Evolutionary conservation across 2,329 filamentous ascomycete species (phyloP).

Genomic region (Pseudogymnoascus sp.): DNA sequence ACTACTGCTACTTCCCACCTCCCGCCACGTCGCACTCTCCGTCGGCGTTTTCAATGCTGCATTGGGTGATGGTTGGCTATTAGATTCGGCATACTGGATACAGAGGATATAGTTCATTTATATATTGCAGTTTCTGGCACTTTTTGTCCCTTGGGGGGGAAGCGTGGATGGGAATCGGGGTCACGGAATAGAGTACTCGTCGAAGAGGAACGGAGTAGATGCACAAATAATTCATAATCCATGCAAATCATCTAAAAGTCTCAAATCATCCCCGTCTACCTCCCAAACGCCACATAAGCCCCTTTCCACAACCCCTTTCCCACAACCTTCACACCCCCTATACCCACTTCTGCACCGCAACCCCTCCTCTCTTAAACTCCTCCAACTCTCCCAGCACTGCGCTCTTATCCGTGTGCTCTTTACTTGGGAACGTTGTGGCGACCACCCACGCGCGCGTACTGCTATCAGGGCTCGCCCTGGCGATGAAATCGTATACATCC

Average conservation of each 20-base stretch:
- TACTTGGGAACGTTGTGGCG: slow-evolving; percentile 76
- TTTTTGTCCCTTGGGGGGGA: no score
- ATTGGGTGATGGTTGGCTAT: background rate
- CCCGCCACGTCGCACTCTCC: no score
- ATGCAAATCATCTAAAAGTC: background rate
- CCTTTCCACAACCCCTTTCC: background rate
- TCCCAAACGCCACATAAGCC: slow-evolving; percentile 1
- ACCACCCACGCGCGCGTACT: slow-evolving; percentile 60
- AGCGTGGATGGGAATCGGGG: background rate
- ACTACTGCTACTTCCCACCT: no score
- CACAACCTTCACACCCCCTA: slow-evolving; percentile 6
- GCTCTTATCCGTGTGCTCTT: slow-evolving; percentile 65
- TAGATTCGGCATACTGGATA: no score
- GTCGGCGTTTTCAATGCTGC: no score
- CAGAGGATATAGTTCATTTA: no score
- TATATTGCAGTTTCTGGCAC: no score
- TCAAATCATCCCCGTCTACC: slow-evolving; percentile 2
- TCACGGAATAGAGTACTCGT: background rate
- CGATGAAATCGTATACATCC: slow-evolving; percentile 70
- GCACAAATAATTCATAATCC: background rate
- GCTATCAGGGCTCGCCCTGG: slow-evolving; percentile 53
- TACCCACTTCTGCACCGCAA: slow-evolving; percentile 53
- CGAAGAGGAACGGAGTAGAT: background rate
- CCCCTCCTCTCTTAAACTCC: slow-evolving; percentile 61
- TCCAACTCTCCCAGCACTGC: slow-evolving; percentile 51